Evolutionary conservation across 345 rosid genomes (phyloP).

Genomic region (Lepidium africanum): DNA sequence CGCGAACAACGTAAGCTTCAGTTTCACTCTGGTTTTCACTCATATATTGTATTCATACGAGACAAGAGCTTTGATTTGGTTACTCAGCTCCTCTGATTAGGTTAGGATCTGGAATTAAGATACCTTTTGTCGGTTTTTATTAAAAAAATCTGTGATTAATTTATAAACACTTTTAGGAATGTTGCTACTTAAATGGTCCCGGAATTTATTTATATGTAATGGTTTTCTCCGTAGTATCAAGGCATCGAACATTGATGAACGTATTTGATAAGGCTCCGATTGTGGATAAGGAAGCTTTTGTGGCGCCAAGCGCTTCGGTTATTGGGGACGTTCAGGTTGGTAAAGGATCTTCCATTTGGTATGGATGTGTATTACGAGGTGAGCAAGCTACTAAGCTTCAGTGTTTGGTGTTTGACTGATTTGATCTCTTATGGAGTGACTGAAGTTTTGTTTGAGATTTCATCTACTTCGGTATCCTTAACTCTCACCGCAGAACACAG

Average conservation of each 20-base stretch:
- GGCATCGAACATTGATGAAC: conserved; percentile 94
- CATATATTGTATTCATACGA: neutral
- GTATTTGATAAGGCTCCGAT: conserved; percentile 75
- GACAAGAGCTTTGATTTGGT: neutral
- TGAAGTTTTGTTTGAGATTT: neutral
- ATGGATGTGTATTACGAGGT: conserved; percentile 96
- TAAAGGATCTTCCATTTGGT: conserved; percentile 83
- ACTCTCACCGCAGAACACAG: neutral
- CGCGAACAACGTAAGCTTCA: conserved; percentile 65
- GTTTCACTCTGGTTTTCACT: neutral
- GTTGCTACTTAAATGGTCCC: neutral
- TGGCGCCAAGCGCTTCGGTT: conserved; percentile 90
- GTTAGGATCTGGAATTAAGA: conserved; percentile 12
- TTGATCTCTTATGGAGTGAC: neutral
- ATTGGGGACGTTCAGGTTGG: conserved; percentile 84
- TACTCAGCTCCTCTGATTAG: conserved; percentile 3
- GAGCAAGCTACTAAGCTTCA: conserved; percentile 16
- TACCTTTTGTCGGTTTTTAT: neutral
- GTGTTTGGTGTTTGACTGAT: conserved; percentile 1
- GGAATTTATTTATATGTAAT: neutral
- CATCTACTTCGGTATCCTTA: neutral
- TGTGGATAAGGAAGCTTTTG: conserved; percentile 80
- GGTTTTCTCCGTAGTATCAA: conserved; percentile 47
- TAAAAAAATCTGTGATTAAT: neutral
- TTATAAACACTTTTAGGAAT: neutral